Evolutionary conservation across 75 land plant species (phyloP).

Genomic region (Selaginella moellendorffii): DNA sequence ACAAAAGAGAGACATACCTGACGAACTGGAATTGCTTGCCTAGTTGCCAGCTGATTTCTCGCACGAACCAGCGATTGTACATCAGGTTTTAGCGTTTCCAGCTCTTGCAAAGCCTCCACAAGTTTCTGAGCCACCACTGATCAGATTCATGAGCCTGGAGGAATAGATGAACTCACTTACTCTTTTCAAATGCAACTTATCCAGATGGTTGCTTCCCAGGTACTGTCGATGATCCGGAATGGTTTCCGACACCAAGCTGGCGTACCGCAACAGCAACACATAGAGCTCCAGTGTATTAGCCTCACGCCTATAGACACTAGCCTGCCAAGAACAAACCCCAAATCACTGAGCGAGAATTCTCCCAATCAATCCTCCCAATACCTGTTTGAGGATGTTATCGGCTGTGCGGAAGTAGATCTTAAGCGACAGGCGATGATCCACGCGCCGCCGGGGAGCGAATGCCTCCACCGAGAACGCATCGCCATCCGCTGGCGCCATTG

Average conservation of each 20-base stretch:
- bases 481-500: too few relatives aligned
- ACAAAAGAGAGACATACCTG: not conserved
- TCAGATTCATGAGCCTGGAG: too few relatives aligned
- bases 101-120: not conserved
- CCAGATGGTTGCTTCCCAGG: not conserved
- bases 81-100: constrained; percentile 1
- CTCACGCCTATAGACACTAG: not conserved
- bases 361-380: too few relatives aligned
- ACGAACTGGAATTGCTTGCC: not conserved
- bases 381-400: constrained; percentile 73
- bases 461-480: not conserved
- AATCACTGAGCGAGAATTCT: too few relatives aligned
- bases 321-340: not conserved
- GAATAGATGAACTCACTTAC: too few relatives aligned
- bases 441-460: constrained; percentile 10
- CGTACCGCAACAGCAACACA: not conserved
- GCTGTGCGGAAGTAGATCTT: constrained; percentile 64
- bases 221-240: constrained; percentile 4
- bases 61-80: not conserved
- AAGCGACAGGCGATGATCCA: constrained; percentile 67
- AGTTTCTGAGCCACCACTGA: not conserved
- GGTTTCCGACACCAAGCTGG: constrained; percentile 7
- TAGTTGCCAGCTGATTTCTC: not conserved
- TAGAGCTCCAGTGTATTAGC: constrained; percentile 2
- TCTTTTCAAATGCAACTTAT: not conserved